Conservation (phyloP, 257 asterid species). For the Nicotiana noctiflora region DNA sequence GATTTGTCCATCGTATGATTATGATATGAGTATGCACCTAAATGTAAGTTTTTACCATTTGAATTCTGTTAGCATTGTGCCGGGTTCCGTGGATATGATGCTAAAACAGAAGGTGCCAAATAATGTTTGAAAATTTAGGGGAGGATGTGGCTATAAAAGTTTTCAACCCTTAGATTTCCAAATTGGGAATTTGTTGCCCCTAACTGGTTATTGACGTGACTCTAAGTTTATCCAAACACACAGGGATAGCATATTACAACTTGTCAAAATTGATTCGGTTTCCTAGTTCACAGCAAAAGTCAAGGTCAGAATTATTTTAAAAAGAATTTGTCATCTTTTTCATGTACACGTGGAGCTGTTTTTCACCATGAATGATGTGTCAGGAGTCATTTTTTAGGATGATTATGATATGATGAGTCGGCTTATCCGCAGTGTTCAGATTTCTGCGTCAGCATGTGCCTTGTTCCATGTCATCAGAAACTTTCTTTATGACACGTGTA, state of each 20-base stretch:
- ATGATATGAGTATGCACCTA: background rate
- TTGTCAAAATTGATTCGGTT: constrained; percentile 27
- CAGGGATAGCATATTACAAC: constrained; percentile 3
- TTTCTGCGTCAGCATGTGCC: constrained; percentile 5
- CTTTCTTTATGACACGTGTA: background rate
- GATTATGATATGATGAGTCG: background rate
- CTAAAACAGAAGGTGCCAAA: background rate
- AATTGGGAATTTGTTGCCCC: background rate
- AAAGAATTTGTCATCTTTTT: background rate
- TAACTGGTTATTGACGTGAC: constrained; percentile 15
- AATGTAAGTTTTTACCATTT: background rate
- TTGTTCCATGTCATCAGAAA: constrained; percentile 6
- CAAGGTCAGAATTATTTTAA: background rate
- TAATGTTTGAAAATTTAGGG: background rate
- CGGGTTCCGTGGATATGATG: background rate
- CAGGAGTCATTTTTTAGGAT: background rate
- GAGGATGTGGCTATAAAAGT: background rate
- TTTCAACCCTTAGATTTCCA: background rate
- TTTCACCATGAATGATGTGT: constrained; percentile 36
- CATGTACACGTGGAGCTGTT: constrained; percentile 31
- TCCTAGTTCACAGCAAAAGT: constrained; percentile 43
- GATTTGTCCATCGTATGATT: background rate
- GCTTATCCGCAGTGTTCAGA: background rate
- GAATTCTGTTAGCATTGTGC: background rate
- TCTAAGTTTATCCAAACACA: constrained; percentile 42